phyloP scores from a whole-genome alignment of 2,329 filamentous ascomycete genomes.

The Huntiella omanensis region DNA sequence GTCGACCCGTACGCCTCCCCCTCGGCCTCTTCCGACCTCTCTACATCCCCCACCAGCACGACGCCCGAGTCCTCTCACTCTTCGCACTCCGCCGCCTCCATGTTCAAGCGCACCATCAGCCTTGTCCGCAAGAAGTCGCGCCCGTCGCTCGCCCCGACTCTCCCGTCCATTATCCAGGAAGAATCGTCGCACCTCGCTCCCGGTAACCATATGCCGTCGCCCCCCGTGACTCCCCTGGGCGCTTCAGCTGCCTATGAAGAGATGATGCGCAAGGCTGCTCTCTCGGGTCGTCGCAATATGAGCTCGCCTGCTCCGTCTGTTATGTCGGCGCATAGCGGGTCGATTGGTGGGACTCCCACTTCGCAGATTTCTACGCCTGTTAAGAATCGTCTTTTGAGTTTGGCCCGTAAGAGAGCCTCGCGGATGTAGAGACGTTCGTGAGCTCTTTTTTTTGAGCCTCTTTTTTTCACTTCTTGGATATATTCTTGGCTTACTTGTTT shows the following conservation, averaged over 20 bases:
- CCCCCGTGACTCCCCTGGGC: constrained; percentile 13
- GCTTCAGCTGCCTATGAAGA: constrained; percentile 28
- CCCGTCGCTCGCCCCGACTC: constrained; percentile 22
- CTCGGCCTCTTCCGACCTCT: constrained; percentile 5
- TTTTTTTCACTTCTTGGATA: too few relatives aligned
- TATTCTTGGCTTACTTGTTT: too few relatives aligned
- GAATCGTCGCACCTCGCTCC: constrained; percentile 14
- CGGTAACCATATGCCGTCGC: not conserved
- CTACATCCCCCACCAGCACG: not conserved
- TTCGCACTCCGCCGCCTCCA: constrained; percentile 9
- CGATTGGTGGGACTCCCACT: constrained; percentile 4
- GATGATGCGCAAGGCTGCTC: constrained; percentile 25
- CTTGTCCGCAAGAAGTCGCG: constrained; percentile 36
- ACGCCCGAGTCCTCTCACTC: constrained; percentile 18
- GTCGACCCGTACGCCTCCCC: constrained; percentile 33
- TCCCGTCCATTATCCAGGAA: constrained; percentile 19
- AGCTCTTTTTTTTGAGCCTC: too few relatives aligned
- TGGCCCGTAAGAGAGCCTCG: constrained; percentile 8
- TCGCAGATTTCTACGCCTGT: constrained; percentile 10
- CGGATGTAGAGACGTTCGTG: constrained; percentile 1
- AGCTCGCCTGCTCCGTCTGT: constrained; percentile 13
- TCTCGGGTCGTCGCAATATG: constrained; percentile 24
- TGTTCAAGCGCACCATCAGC: constrained; percentile 35
- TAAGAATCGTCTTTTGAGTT: constrained; percentile 10
- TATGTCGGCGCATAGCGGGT: not conserved